A percentile compares a stretch with the other conserved stretches of the same genome.
Evolutionary conservation across 1,284 basidiomycete genomes (phyloP).

Genomic region (Butyriboletus regius): DNA sequence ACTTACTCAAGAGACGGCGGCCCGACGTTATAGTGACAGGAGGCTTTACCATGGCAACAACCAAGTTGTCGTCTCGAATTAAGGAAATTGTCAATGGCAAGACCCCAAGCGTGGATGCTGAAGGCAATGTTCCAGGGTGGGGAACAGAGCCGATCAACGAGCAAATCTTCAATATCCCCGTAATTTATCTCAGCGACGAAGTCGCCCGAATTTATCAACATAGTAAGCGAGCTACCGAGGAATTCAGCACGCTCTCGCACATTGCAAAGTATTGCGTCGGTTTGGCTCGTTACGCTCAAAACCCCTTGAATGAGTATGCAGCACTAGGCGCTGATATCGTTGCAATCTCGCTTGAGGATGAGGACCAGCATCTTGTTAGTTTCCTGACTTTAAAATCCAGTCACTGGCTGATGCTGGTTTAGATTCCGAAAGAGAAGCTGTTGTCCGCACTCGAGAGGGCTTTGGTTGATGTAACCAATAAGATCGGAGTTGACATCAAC

Average conservation of each 20-base stretch:
- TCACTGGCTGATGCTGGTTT: conserved; percentile 10
- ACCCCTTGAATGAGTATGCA: conserved; percentile 88
- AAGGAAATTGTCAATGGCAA: conserved; percentile 46
- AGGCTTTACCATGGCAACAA: conserved; percentile 79
- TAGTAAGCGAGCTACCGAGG: conserved; percentile 76
- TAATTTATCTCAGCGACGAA: conserved; percentile 84
- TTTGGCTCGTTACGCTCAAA: conserved; percentile 88
- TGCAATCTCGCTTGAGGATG: conserved; percentile 74
- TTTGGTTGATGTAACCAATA: conserved; percentile 84
- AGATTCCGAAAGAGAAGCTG: conserved; percentile 84
- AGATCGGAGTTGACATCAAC: conserved; percentile 94
- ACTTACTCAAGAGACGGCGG: conserved; percentile 71
- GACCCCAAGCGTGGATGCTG: conserved; percentile 17
- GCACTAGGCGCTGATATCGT: conserved; percentile 77
- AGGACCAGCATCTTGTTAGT: conserved; percentile 79
- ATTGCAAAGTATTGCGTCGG: conserved; percentile 93
- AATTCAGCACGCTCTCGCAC: conserved; percentile 75
- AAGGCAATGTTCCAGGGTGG: conserved; percentile 30
- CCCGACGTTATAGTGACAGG: conserved; percentile 88
- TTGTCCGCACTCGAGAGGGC: conserved; percentile 76
- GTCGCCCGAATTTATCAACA: conserved; percentile 92
- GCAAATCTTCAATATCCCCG: conserved; percentile 54
- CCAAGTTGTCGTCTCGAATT: conserved; percentile 60
- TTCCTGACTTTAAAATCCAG: neutral
- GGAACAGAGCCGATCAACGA: conserved; percentile 34